Evolutionary conservation across 805 yeast species (phyloP).

Genomic region (Wickerhamiella sergipiensis): DNA sequence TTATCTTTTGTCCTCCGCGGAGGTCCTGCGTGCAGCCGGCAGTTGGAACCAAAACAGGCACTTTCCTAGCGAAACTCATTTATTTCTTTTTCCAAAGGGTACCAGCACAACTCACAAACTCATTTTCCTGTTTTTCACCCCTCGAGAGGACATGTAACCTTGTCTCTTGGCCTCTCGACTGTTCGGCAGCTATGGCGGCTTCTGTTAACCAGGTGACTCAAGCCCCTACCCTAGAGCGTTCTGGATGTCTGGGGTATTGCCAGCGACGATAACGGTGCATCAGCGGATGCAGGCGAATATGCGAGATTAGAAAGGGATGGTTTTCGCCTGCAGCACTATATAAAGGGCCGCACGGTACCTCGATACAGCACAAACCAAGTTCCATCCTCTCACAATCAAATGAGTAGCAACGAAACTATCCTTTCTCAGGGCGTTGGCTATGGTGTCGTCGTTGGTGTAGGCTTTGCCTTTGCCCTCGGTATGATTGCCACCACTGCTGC

Average conservation of each 20-base stretch:
- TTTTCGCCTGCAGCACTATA: background rate
- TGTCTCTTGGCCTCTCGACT: too few relatives aligned
- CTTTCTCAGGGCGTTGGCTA: constrained; percentile 74
- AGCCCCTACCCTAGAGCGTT: background rate
- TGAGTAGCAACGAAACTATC: constrained; percentile 16
- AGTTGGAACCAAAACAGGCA: background rate
- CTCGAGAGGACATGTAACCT: too few relatives aligned
- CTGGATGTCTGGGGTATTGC: background rate
- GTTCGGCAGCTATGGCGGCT: background rate
- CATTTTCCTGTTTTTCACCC: too few relatives aligned
- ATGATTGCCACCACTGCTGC: constrained; percentile 67
- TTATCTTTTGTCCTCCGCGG: background rate
- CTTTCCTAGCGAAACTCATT: too few relatives aligned
- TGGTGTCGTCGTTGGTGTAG: constrained; percentile 80
- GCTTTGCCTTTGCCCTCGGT: constrained; percentile 46
- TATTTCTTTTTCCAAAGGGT: too few relatives aligned
- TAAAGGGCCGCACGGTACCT: background rate
- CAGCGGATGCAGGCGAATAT: background rate
- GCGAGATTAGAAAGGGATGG: background rate
- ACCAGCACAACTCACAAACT: too few relatives aligned
- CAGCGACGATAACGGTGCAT: background rate
- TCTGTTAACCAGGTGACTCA: background rate
- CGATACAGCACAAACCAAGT: background rate
- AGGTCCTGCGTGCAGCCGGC: background rate
- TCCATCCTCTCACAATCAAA: background rate